Percentiles rank a stretch among this genome's conserved stretches.
Evolutionary conservation across 1,284 basidiomycete genomes (phyloP).

Genomic region (Sutorius eximius): DNA sequence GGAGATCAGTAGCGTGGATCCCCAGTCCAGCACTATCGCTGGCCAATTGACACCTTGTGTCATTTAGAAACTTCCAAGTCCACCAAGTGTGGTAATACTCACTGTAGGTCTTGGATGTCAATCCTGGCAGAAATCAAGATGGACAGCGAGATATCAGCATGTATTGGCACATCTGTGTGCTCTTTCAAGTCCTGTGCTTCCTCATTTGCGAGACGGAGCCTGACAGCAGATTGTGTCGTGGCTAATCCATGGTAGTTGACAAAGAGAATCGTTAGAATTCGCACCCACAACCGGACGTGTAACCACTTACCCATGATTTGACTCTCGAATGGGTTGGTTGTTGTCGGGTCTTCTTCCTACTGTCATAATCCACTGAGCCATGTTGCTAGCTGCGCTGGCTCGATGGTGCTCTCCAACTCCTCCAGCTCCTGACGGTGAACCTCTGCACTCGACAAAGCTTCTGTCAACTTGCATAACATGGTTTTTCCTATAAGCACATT

Average conservation of each 20-base stretch:
- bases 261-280: too few relatives aligned
- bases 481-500: background rate
- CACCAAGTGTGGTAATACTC: background rate
- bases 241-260: background rate
- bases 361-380: background rate
- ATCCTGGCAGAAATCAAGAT: background rate
- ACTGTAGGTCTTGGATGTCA: constrained; percentile 9
- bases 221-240: constrained; percentile 1
- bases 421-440: background rate
- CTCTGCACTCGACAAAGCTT: background rate
- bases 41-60: too few relatives aligned
- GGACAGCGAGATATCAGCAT: constrained; percentile 1
- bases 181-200: background rate
- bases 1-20: too few relatives aligned
- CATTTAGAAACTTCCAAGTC: background rate
- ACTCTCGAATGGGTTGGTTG: constrained; percentile 10
- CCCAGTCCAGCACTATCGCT: too few relatives aligned
- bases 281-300: too few relatives aligned
- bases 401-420: background rate
- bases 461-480: background rate
- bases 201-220: background rate
- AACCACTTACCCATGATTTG: too few relatives aligned
- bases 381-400: background rate
- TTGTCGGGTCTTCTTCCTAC: constrained; percentile 4
- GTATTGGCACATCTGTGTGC: background rate